Evolutionary conservation across 805 yeast species (phyloP), one percentile per base, ranked within the genome.

Genomic region (Starmerella lactis-condensi): DNA sequence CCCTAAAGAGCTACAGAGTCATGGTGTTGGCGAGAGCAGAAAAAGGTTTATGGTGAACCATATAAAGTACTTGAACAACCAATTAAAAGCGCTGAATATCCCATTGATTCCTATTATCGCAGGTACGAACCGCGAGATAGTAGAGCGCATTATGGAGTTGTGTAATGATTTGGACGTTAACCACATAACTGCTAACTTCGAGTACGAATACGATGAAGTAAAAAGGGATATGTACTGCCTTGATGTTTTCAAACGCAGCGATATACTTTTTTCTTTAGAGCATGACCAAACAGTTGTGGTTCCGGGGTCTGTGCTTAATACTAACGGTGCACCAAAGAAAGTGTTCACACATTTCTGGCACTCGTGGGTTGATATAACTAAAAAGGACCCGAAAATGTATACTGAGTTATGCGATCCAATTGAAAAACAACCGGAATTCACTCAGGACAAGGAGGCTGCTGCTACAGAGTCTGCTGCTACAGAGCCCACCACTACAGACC

Each of bases 191-290:
- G 52, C 58, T 14, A 62, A 60, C 40, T 45, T 52, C 22, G 58
- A 58, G 45, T 61, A 61, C 37, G 67, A 61, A 44, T 57, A 58
- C 12, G 66, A 62, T 41, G 67, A 62, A 41, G 38, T 61, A 28
- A 46, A 58, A 13, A 43, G 57, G 15, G 48, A 49, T 24, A 38
- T 43, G 10, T 30, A 33, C 1, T 43, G 53, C 26, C 25, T 43
- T 17, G 35, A 38, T 7, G 16, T 22, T 1, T 38, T 48, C 21
- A 18, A 36, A 3, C 35, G 40, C 12, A 31, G 39, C 6, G 38
- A 41, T 1, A 44, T 52, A 4, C 38, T 38, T 6, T 48, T 54
- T 37, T 30, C 40, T 4, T 46, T 59, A 2, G 38, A 40, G 17
- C 64, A 61, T 38, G 63, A 62, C 43, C 47, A 54, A 10, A 58